Conservation (phyloP, 495 filamentous ascomycete genomes). For the Aspergillus affinis region DNA sequence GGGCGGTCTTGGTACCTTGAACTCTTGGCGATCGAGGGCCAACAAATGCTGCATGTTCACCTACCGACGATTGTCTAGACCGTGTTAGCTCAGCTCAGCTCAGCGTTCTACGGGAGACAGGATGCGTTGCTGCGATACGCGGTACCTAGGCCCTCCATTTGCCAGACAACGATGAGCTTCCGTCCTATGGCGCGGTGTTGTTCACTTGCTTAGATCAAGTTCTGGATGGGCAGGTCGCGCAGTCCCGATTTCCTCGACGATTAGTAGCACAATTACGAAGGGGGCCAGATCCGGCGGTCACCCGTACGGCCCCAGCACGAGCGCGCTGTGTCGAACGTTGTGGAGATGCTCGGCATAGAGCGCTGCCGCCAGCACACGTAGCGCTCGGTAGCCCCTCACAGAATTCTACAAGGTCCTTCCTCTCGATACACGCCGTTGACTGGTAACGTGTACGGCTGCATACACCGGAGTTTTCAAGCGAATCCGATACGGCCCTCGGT, state of each 20-base stretch:
- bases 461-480: no score
- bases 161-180: slow-evolving; percentile 9
- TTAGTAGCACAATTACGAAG: slow-evolving; percentile 4
- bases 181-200: slow-evolving; percentile 5
- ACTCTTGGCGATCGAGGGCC: slow-evolving; percentile 8
- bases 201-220: slow-evolving; percentile 4
- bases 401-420: background rate
- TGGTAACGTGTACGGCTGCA: background rate
- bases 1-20: slow-evolving; percentile 3
- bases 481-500: no score
- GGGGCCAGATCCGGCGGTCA: slow-evolving; percentile 4
- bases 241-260: slow-evolving; percentile 3
- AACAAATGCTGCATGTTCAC: slow-evolving; percentile 10
- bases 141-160: slow-evolving; percentile 8
- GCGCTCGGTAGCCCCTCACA: background rate
- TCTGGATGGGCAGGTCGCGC: slow-evolving; percentile 2
- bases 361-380: slow-evolving; percentile 1
- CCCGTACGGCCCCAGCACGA: slow-evolving; percentile 8
- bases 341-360: slow-evolving; percentile 1
- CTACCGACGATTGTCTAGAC: slow-evolving; percentile 4
- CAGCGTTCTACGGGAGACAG: background rate
- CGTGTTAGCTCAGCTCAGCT: slow-evolving; percentile 1
- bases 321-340: slow-evolving; percentile 3
- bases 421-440: background rate
- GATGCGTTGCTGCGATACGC: background rate